Evolutionary conservation across 371 early-diverging fungal genomes (phyloP).

Genomic region (Capillidium rhysosporum): DNA sequence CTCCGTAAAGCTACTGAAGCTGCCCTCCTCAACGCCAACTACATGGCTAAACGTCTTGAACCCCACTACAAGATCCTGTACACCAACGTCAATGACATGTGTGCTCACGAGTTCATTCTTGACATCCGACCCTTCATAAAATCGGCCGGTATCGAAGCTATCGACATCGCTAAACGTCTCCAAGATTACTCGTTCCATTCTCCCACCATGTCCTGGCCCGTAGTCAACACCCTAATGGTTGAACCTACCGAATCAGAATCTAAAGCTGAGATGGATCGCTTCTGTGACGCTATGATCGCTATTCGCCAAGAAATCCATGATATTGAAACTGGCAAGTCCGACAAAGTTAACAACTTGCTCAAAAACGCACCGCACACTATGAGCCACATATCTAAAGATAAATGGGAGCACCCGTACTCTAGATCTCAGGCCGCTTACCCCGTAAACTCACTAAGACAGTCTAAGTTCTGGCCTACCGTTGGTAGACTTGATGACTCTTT

Average conservation of each 20-base stretch:
- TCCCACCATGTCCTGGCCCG: slow-evolving; percentile 98
- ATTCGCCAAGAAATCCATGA: slow-evolving; percentile 81
- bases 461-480: slow-evolving; percentile 93
- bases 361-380: slow-evolving; percentile 80
- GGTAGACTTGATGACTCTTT: slow-evolving; percentile 82
- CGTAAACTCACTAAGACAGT: slow-evolving; percentile 43
- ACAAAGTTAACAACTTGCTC: slow-evolving; percentile 66
- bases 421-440: slow-evolving; percentile 86
- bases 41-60: slow-evolving; percentile 78
- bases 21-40: slow-evolving; percentile 92
- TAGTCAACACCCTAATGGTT: slow-evolving; percentile 91
- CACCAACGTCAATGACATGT: slow-evolving; percentile 79
- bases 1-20: slow-evolving; percentile 63
- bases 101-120: slow-evolving; percentile 96
- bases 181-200: slow-evolving; percentile 96
- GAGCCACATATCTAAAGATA: slow-evolving; percentile 40
- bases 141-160: slow-evolving; percentile 69
- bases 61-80: slow-evolving; percentile 75
- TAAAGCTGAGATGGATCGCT: slow-evolving; percentile 80
- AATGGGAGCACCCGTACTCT: slow-evolving; percentile 62
- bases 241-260: slow-evolving; percentile 97
- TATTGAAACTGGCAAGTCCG: slow-evolving; percentile 61
- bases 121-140: slow-evolving; percentile 71
- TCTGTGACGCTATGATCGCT: slow-evolving; percentile 90
- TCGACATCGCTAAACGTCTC: slow-evolving; percentile 93